Base-by-base conservation (phyloP, 2,329 filamentous ascomycete species). In the Grosmannia clavigera region DNA sequence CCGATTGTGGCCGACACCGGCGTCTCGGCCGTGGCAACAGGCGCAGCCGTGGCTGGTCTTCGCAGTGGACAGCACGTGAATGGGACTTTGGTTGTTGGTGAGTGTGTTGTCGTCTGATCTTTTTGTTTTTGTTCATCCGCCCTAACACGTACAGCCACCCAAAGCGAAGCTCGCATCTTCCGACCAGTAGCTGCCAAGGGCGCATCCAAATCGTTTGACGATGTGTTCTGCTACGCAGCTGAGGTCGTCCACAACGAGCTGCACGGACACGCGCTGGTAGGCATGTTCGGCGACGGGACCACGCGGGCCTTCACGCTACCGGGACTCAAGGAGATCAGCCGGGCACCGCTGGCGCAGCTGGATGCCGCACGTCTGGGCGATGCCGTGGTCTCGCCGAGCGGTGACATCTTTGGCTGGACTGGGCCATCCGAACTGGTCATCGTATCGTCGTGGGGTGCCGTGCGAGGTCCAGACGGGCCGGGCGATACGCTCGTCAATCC, bases 141-240 rank as follows among this genome's bases (percentile, higher is more conserved):
- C 59, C 70, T 74, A 64, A 75, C 60, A 57, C 29, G 40, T 3
- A 22, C 66, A 92, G 71, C 81, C 1, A 82, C 81, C 1, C 77
- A 81, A 70, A 89, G 86, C 1, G 90, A 91, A 66, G 86, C 85
- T n/a, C 84, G 92, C 60, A 84, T 99, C 56, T 96, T 96, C 77
- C 89, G 86, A 65, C 92, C 94, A 0, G 85, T 90, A 3, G 83
- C 82, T 1, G 80, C 85, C 25, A 97, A 96, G 73, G 94, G 92
- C n/a, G 92, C 92, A 0, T 89, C 91, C 60, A 96, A 94, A 67
- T 84, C 85, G 1, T 97, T 94, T 73, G 91, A 96, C 67, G 85
- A 89, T 65, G 83, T 77, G 61, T 76, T 95, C 50, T 97, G 92
- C 69, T 87, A 95, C 67, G 81, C 88, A 1, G 92, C 94, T 2